phyloP scores from a whole-genome alignment of 768 basidiomycete genomes.

The Terana coerulea region DNA sequence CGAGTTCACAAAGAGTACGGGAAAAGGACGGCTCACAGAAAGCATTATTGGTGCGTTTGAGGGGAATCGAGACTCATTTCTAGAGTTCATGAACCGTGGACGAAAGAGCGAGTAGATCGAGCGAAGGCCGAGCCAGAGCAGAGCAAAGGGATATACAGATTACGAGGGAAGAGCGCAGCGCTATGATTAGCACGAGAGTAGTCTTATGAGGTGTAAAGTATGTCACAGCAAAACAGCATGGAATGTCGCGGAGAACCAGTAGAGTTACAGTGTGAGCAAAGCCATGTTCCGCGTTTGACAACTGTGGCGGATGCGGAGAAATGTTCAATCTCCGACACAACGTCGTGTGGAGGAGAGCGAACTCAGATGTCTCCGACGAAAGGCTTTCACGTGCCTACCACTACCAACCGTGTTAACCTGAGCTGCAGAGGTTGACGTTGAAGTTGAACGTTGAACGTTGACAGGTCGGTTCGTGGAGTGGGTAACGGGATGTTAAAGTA shows the following conservation, averaged over 20 bases:
- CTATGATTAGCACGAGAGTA: not conserved
- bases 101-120: conserved; percentile 11
- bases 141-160: not conserved
- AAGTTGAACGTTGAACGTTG: no score
- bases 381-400: no score
- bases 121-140: not conserved
- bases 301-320: conserved; percentile 2
- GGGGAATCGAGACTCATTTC: conserved; percentile 15
- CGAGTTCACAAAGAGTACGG: no score
- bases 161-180: not conserved
- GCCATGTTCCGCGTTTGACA: conserved; percentile 7
- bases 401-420: no score
- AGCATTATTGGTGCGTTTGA: conserved; percentile 26
- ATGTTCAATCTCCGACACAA: not conserved
- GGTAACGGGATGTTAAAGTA: no score
- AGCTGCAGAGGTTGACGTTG: no score
- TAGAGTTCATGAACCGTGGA: conserved; percentile 9
- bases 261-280: not conserved
- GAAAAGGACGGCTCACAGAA: conserved; percentile 34
- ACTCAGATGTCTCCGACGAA: not conserved
- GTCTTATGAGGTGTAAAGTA: not conserved
- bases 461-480: no score
- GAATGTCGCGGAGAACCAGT: not conserved
- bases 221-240: not conserved
- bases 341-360: not conserved